Base-by-base conservation (phyloP, 1,284 basidiomycete species). In the Moesziomyces globuligerus region DNA sequence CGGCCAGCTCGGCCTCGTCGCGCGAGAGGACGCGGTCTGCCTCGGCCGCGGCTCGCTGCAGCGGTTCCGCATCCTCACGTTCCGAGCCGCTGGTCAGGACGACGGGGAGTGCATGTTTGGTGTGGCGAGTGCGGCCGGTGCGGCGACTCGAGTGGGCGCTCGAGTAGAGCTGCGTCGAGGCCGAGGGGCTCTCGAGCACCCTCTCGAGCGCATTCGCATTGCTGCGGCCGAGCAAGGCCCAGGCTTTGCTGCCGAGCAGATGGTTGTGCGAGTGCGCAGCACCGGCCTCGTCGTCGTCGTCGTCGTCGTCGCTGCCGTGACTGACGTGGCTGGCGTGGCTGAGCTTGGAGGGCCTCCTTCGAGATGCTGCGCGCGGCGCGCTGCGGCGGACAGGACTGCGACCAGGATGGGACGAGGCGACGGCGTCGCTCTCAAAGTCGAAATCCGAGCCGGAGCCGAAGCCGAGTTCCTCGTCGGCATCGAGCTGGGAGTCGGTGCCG, bases 361-460 rank as follows among this genome's bases (percentile, higher is more conserved):
- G 28, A 13, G 28, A 29, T 9, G 28, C 28, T 9, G 28, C 3
- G 5, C 5, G 9, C 1, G 28, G 28, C 9, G 8, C 5, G 5
- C 28, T 11, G 13, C 29, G 13, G 10, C 29, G 29, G 5, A 29
- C 56, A 1, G 61, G 57, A 46, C 57, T 66, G 21, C 58, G 51
- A 44, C 58, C 65, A 13, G 68, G 57, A 34, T 50, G 47, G 29
- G 67, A 70, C 15, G 67, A 62, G 29, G 60, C 59, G 10, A 59
- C 48, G n/a, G 58, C 61, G 45, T 71, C 68, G 46, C 61, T 66
- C 13, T 65, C 67, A 36, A 65, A 65, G 32, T 71, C 68, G 37
- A 71, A 71, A 26, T 71, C 68, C 37, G 68, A 71, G 24, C 68
- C 68, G 7, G 68, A 71, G 20, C 61, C 68, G 29, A 71, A 71